phyloP scores from a whole-genome alignment of 1,284 basidiomycete species.

The Microbotryum scabiosae region DNA sequence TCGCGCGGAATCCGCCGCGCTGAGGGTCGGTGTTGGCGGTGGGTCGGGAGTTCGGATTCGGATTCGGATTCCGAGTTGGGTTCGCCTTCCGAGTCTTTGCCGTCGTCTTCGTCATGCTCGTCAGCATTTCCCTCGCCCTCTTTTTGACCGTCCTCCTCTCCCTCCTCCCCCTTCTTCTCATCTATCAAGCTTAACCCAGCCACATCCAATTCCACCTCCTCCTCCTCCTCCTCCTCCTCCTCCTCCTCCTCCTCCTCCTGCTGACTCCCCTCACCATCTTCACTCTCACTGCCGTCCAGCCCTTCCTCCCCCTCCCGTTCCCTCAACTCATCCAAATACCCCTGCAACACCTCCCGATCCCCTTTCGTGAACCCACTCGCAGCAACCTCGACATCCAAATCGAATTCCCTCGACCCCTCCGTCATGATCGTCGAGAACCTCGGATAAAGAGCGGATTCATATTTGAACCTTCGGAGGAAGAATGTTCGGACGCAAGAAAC shows the following conservation, averaged over 20 bases:
- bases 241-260: not conserved
- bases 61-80: constrained; percentile 31
- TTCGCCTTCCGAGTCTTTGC: constrained; percentile 40
- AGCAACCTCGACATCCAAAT: constrained; percentile 77
- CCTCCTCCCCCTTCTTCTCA: constrained; percentile 44
- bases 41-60: constrained; percentile 11
- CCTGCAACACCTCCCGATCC: constrained; percentile 70
- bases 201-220: not conserved
- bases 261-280: not conserved
- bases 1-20: constrained; percentile 5
- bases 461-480: constrained; percentile 84
- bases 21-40: not conserved
- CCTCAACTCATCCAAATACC: constrained; percentile 12
- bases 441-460: constrained; percentile 82
- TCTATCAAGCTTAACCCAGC: constrained; percentile 42
- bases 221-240: constrained; percentile 21
- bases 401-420: constrained; percentile 45
- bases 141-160: constrained; percentile 35
- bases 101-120: constrained; percentile 38
- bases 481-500: constrained; percentile 93
- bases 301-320: not conserved
- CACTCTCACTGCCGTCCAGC: not conserved
- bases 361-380: constrained; percentile 83
- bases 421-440: constrained; percentile 49
- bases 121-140: constrained; percentile 39